phyloP scores from a whole-genome alignment of 2,329 filamentous ascomycete species.

The Phyllosticta citriasiana region DNA sequence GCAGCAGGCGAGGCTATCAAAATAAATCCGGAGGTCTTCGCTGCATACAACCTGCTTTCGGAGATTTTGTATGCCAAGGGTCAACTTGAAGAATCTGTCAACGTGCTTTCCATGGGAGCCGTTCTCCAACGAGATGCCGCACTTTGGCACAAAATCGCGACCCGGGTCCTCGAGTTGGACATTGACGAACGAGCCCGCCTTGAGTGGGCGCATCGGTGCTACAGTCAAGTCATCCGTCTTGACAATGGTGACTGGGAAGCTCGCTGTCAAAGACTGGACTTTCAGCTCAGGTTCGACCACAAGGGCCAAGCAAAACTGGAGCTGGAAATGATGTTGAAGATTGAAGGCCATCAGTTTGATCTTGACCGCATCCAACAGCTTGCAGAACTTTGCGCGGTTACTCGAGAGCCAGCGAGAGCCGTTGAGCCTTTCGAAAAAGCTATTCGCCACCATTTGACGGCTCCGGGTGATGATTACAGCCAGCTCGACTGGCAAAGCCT shows the following conservation, averaged over 20 bases:
- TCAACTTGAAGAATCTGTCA: slow-evolving; percentile 46
- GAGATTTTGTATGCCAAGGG: slow-evolving; percentile 48
- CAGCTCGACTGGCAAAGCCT: slow-evolving; percentile 68
- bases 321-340: slow-evolving; percentile 45
- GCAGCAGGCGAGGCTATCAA: slow-evolving; percentile 26
- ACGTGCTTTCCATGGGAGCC: slow-evolving; percentile 48
- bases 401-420: slow-evolving; percentile 39
- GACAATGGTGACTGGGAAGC: slow-evolving; percentile 43
- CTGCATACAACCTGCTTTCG: slow-evolving; percentile 50
- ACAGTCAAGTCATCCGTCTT: slow-evolving; percentile 43
- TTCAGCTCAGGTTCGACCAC: slow-evolving; percentile 40
- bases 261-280: slow-evolving; percentile 45
- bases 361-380: slow-evolving; percentile 44
- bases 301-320: slow-evolving; percentile 33
- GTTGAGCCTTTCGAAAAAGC: slow-evolving; percentile 43
- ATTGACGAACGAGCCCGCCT: slow-evolving; percentile 33
- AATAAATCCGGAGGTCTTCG: slow-evolving; percentile 52
- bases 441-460: slow-evolving; percentile 38
- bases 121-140: slow-evolving; percentile 45
- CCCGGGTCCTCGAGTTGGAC: slow-evolving; percentile 41
- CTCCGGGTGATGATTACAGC: slow-evolving; percentile 32
- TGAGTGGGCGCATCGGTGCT: slow-evolving; percentile 44
- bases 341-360: slow-evolving; percentile 39
- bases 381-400: slow-evolving; percentile 47
- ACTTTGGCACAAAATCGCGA: slow-evolving; percentile 49